Percentiles rank a stretch among this genome's conserved stretches.
Evolutionary conservation across 176 grass and related monocot genomes (phyloP).

Genomic region (Ananas comosus): DNA sequence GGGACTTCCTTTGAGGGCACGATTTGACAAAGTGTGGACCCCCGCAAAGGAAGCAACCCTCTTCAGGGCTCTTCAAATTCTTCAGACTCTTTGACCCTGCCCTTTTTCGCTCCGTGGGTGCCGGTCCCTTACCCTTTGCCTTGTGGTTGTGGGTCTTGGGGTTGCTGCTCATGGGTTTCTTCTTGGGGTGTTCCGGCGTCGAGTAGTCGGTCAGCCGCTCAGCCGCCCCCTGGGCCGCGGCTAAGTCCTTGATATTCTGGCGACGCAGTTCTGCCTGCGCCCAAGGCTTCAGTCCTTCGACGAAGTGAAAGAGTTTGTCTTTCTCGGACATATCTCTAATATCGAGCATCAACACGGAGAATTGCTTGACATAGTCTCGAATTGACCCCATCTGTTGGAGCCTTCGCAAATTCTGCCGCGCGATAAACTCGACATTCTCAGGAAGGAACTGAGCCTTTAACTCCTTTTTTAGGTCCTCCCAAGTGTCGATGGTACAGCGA

Average conservation of each 20-base stretch:
- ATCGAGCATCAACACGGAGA: background rate
- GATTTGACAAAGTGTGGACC: background rate
- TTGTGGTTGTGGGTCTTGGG: background rate
- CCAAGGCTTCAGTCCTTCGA: background rate
- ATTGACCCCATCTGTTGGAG: background rate
- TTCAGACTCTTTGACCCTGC: background rate
- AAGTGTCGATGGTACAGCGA: background rate
- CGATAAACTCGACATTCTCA: background rate
- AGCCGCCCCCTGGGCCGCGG: background rate
- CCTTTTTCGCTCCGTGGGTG: background rate
- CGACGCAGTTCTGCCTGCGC: background rate
- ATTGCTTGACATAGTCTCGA: background rate
- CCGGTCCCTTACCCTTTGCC: background rate
- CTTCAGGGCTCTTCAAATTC: background rate
- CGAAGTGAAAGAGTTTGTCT: background rate
- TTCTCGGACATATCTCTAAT: background rate
- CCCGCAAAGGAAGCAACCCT: background rate
- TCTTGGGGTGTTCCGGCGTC: background rate
- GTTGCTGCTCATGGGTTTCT: background rate
- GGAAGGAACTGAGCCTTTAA: background rate
- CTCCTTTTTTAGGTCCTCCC: background rate
- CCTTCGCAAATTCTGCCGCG: background rate
- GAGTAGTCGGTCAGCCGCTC: background rate
- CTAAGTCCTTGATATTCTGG: background rate
- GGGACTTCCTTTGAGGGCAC: background rate